Evolutionary conservation across 768 basidiomycete genomes (phyloP).

Genomic region (Pisolithus tinctorius): DNA sequence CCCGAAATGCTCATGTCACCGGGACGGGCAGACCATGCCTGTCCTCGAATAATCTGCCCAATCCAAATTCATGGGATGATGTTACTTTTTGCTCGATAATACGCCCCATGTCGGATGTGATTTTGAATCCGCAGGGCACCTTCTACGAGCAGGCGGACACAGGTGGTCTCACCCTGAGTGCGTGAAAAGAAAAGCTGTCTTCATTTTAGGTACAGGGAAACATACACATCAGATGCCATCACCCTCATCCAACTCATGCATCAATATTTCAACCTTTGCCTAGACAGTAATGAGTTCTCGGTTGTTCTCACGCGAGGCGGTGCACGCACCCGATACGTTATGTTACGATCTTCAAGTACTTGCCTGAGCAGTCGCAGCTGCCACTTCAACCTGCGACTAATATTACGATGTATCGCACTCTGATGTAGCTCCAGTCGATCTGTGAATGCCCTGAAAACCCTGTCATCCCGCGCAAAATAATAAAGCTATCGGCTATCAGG

Average conservation of each 20-base stretch:
- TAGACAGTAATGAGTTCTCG: slow-evolving; percentile 18
- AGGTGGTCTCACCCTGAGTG: not conserved
- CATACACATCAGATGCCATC: slow-evolving; percentile 36
- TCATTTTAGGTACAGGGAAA: not conserved
- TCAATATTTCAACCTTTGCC: slow-evolving; percentile 60
- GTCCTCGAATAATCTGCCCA: not conserved
- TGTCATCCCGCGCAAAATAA: slow-evolving; percentile 90
- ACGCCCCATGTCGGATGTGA: slow-evolving; percentile 59
- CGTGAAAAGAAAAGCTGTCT: not conserved
- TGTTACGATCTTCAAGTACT: slow-evolving; percentile 58
- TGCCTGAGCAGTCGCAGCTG: slow-evolving; percentile 60
- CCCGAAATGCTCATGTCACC: not conserved
- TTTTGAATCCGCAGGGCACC: slow-evolving; percentile 65
- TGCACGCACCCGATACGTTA: slow-evolving; percentile 55
- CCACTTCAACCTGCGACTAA: slow-evolving; percentile 58
- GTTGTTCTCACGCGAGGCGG: not conserved
- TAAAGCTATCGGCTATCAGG: slow-evolving; percentile 42
- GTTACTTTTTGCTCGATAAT: slow-evolving; percentile 66
- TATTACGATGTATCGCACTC: slow-evolving; percentile 38
- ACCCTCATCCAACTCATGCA: slow-evolving; percentile 58
- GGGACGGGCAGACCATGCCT: not conserved
- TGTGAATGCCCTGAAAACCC: slow-evolving; percentile 66
- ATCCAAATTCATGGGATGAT: not conserved
- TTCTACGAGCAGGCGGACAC: slow-evolving; percentile 52
- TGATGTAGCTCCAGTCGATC: slow-evolving; percentile 36